Evolutionary conservation across 2,329 filamentous ascomycete genomes (phyloP).

Genomic region (Teratosphaeria viscida): DNA sequence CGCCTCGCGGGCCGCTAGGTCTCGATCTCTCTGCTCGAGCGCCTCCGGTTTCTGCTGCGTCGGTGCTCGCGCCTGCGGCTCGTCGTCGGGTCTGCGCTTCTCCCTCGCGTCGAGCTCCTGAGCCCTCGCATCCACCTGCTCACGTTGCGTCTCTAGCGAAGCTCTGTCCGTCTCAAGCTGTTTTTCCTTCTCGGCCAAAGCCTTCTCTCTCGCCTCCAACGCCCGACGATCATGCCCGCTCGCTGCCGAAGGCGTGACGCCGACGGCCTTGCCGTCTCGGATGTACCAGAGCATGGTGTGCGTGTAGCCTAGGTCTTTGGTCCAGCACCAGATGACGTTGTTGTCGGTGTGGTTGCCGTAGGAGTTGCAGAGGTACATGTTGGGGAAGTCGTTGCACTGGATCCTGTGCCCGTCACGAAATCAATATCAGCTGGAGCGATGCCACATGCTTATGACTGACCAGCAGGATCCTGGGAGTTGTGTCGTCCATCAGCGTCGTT

Average conservation of each 20-base stretch:
- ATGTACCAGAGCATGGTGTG: slow-evolving; percentile 1
- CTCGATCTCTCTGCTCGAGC: neutral
- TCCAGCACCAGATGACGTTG: neutral
- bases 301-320: neutral
- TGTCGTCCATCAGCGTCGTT: neutral
- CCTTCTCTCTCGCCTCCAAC: neutral
- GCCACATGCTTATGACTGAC: neutral
- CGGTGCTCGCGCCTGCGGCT: neutral
- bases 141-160: neutral
- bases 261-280: neutral
- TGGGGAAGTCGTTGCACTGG: neutral
- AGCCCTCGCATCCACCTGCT: neutral
- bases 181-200: neutral
- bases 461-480: neutral
- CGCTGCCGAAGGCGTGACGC: neutral
- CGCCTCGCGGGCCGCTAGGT: neutral
- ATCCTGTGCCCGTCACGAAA: neutral
- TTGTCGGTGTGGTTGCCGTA: neutral
- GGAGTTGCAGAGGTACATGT: neutral
- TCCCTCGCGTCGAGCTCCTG: neutral
- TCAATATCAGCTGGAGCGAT: neutral
- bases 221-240: neutral
- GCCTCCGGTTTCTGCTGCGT: neutral
- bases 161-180: neutral
- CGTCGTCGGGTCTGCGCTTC: neutral